A percentile compares a stretch with the other conserved stretches of the same genome.
Conservation (phyloP, 2,329 filamentous ascomycete genomes). For the Zopfia rhizophila region DNA sequence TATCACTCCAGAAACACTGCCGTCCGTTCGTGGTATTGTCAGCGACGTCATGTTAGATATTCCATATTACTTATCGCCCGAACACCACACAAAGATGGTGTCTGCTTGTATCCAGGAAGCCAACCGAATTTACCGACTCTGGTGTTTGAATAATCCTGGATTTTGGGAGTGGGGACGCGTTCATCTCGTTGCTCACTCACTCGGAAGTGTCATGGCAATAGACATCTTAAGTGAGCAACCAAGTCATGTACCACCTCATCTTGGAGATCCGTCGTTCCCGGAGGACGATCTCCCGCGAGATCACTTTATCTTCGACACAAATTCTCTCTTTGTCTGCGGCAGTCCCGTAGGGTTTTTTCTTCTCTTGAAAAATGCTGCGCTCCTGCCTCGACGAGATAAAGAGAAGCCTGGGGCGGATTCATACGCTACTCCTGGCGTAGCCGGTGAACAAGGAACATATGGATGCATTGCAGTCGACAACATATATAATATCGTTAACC, state of each 20-base stretch:
- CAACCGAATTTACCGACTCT: conserved; percentile 93
- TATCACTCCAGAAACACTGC: conserved; percentile 90
- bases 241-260: conserved; percentile 67
- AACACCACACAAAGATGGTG: conserved; percentile 93
- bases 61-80: conserved; percentile 93
- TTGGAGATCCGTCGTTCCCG: conserved; percentile 42
- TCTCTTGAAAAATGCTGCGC: conserved; percentile 76
- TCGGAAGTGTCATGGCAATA: conserved; percentile 93
- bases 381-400: conserved; percentile 80
- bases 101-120: conserved; percentile 87
- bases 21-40: conserved; percentile 89
- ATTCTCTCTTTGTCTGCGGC: conserved; percentile 87
- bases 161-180: conserved; percentile 85
- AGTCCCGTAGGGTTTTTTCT: conserved; percentile 95
- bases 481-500: conserved; percentile 90
- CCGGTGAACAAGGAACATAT: conserved; percentile 82
- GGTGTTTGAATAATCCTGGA: conserved; percentile 92
- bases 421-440: conserved; percentile 64
- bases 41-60: conserved; percentile 99
- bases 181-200: conserved; percentile 90
- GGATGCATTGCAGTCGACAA: conserved; percentile 96
- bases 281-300: conserved; percentile 61
- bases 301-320: conserved; percentile 90
- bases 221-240: conserved; percentile 93
- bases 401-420: conserved; percentile 79